Conservation (phyloP, 2,329 filamentous ascomycete genomes). For the Exophiala phaeomuriformis region DNA sequence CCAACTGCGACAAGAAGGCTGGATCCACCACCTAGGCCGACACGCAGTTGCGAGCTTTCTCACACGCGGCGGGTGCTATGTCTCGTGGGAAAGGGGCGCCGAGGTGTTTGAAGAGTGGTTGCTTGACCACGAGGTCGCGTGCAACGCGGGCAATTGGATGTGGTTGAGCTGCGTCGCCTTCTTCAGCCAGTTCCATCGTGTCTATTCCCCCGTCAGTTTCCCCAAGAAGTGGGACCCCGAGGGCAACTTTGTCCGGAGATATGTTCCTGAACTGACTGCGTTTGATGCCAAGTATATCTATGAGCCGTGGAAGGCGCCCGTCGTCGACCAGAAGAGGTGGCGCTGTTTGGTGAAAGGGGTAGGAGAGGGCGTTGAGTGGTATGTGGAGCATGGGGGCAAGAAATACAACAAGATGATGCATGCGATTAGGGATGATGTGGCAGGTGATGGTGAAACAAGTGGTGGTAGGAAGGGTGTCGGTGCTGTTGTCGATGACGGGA, state of each 20-base stretch:
- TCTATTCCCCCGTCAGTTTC: constrained; percentile 64
- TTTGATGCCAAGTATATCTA: constrained; percentile 66
- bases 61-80: constrained; percentile 70
- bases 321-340: constrained; percentile 61
- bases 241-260: constrained; percentile 56
- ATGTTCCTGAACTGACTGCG: constrained; percentile 58
- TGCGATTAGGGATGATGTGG: constrained; percentile 27
- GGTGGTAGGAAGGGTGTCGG: constrained; percentile 15
- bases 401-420: not conserved
- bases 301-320: constrained; percentile 68
- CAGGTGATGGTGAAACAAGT: not conserved
- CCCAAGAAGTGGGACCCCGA: constrained; percentile 68
- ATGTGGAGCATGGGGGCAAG: not conserved
- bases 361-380: constrained; percentile 32
- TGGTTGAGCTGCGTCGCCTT: constrained; percentile 66
- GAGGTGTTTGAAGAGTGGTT: constrained; percentile 72
- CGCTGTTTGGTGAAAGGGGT: constrained; percentile 56
- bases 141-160: constrained; percentile 71
- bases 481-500: not conserved
- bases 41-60: constrained; percentile 75
- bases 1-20: constrained; percentile 63
- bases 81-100: constrained; percentile 70
- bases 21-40: constrained; percentile 72
- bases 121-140: constrained; percentile 66
- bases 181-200: constrained; percentile 63